These are phyloP conservation scores for Epithele typhae DNA, from an alignment of 768 basidiomycete species.

Conservation along the genomic window DNA sequence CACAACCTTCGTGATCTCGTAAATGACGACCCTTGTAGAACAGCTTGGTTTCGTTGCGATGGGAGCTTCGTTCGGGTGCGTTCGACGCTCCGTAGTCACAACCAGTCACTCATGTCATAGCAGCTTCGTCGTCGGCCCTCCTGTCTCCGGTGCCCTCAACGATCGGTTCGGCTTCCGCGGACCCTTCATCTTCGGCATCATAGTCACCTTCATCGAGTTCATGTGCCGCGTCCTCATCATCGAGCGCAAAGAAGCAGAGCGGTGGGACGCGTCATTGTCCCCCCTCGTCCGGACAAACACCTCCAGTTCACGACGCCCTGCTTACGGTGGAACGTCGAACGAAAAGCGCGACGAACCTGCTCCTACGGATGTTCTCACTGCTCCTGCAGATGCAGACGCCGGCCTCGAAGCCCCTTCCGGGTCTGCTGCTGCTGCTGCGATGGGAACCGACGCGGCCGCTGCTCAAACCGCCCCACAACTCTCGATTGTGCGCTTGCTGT, in stretches of 20 bases:
- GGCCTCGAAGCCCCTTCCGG: not conserved
- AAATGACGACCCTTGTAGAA: not conserved
- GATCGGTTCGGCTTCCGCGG: conserved; percentile 32
- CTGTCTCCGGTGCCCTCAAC: conserved; percentile 36
- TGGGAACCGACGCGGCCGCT: not conserved
- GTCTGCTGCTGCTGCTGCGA: not conserved
- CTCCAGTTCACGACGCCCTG: not conserved
- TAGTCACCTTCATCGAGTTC: conserved; percentile 29
- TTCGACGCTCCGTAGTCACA: too few species aligned
- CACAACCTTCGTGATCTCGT: not conserved
- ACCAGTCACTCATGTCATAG: not conserved
- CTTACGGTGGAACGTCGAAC: not conserved
- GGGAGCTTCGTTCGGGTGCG: conserved; percentile 35
- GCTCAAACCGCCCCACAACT: conserved; percentile 1
- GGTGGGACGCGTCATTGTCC: conserved; percentile 27
- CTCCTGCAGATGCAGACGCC: not conserved
- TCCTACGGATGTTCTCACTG: not conserved
- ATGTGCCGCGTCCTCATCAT: conserved; percentile 34
- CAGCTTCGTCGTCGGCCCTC: conserved; percentile 33
- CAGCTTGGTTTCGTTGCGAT: conserved; percentile 32
- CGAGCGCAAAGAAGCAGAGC: conserved; percentile 31
- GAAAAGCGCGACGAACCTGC: conserved; percentile 6
- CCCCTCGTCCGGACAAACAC: not conserved
- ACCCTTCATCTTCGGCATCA: conserved; percentile 35
- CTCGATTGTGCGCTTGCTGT: conserved; percentile 19